These are phyloP conservation scores for Xylaria sp. DNA, from an alignment of 2,329 filamentous ascomycete genomes.

Conservation along the genomic window DNA sequence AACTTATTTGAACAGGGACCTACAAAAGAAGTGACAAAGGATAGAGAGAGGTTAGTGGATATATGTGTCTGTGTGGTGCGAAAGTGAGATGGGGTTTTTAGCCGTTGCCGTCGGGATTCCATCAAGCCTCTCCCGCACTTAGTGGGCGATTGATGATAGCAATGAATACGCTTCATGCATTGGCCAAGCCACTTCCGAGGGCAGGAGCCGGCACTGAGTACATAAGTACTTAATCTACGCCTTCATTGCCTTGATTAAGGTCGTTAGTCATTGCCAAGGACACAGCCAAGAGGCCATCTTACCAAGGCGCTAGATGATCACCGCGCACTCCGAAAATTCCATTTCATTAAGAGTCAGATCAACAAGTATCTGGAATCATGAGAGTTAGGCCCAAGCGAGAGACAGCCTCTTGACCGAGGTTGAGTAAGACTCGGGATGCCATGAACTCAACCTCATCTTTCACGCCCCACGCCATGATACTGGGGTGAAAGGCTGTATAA, in stretches of 20 bases:
- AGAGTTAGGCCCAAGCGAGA: conserved; percentile 3
- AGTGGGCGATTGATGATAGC: background rate
- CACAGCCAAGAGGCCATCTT: background rate
- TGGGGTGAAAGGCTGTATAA: conserved; percentile 19
- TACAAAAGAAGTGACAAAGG: too few species aligned
- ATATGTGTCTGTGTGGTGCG: background rate
- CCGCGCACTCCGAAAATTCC: conserved; percentile 24
- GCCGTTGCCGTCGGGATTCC: background rate
- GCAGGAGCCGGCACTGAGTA: background rate
- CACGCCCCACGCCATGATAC: background rate
- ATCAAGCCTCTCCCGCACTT: background rate
- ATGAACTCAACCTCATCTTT: background rate
- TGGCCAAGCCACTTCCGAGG: conserved; percentile 2
- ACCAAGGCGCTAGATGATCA: conserved; percentile 5
- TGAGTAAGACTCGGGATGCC: background rate
- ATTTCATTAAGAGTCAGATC: conserved; percentile 25
- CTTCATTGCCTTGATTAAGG: background rate
- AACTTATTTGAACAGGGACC: too few species aligned
- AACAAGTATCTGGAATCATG: conserved; percentile 32
- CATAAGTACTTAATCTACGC: background rate
- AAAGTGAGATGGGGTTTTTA: background rate
- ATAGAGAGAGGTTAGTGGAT: too few species aligned
- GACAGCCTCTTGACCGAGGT: conserved; percentile 4
- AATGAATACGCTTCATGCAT: background rate
- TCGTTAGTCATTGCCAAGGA: conserved; percentile 28